A percentile compares a stretch with the other conserved stretches of the same genome.
Conservation (phyloP, 306 rosid species). For the Luffa acutangula region DNA sequence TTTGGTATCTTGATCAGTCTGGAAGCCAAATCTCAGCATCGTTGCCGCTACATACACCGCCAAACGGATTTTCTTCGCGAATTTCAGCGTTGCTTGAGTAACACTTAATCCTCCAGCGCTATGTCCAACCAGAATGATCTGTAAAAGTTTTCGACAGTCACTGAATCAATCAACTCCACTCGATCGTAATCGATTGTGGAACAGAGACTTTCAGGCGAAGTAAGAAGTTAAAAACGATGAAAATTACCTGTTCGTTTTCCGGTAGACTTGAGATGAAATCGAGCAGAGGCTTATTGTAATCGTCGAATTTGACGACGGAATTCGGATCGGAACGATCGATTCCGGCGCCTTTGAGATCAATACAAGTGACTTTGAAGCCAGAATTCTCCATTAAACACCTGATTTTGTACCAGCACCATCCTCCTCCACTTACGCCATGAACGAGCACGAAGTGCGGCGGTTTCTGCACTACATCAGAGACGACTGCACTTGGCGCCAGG, state of each 20-base stretch:
- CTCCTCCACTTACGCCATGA: conserved; percentile 76
- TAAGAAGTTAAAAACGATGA: background rate
- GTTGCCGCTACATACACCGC: conserved; percentile 85
- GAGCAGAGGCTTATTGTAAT: conserved; percentile 70
- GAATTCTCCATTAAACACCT: conserved; percentile 84
- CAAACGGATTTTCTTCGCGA: conserved; percentile 49
- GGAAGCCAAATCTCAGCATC: conserved; percentile 58
- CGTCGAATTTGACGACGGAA: conserved; percentile 56
- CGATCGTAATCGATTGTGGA: background rate
- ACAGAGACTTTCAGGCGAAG: background rate
- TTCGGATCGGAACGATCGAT: conserved; percentile 51
- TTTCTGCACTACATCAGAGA: background rate
- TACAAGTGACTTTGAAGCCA: conserved; percentile 62
- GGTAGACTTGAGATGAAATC: conserved; percentile 61
- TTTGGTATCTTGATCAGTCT: conserved; percentile 55
- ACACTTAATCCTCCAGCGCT: conserved; percentile 89
- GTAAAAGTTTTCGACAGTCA: background rate
- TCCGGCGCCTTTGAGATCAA: conserved; percentile 79
- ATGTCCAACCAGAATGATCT: conserved; percentile 85
- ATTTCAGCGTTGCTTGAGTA: conserved; percentile 62
- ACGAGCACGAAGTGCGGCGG: conserved; percentile 74
- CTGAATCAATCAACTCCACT: background rate
- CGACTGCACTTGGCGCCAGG: conserved; percentile 5
- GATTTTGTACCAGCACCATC: conserved; percentile 98
- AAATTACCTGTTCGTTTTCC: conserved; percentile 53